Percentiles rank a stretch among this genome's conserved stretches.
phyloP scores from a whole-genome alignment of 2,329 filamentous ascomycete species.

The Fusarium ramigenum region DNA sequence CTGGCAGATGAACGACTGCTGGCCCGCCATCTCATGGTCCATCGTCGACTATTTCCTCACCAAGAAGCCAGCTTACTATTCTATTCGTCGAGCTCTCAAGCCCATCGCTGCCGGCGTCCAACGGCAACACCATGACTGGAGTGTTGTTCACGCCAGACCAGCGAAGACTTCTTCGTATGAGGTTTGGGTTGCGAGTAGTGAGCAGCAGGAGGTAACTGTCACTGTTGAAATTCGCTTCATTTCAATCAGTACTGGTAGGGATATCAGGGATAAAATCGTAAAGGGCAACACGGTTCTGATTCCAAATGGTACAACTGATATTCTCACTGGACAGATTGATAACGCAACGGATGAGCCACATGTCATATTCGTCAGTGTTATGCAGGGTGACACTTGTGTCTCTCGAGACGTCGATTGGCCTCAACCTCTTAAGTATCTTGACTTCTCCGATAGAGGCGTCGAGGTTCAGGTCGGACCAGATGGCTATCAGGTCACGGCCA shows the following conservation, averaged over 20 bases:
- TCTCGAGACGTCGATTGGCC: conserved; percentile 64
- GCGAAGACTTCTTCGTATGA: background rate
- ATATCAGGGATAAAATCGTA: background rate
- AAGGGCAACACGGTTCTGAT: background rate
- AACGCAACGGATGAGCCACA: background rate
- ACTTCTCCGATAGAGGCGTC: conserved; percentile 55
- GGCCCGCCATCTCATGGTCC: background rate
- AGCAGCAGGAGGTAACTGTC: background rate
- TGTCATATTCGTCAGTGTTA: background rate
- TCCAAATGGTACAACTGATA: background rate
- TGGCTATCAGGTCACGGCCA: conserved; percentile 47
- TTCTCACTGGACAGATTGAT: background rate
- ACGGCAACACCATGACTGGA: conserved; percentile 1
- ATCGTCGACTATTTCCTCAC: background rate
- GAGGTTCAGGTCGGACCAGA: conserved; percentile 45
- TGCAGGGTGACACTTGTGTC: background rate
- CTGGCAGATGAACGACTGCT: conserved; percentile 10
- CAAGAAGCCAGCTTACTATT: background rate
- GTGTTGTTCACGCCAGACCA: conserved; percentile 1
- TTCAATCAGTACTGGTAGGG: background rate
- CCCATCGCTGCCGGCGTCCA: background rate
- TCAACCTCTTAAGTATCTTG: conserved; percentile 69
- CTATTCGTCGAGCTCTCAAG: background rate
- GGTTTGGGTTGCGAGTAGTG: background rate
- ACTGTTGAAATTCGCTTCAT: background rate